These are phyloP conservation scores for Neofusicoccum cordaticola DNA, from an alignment of 2,329 filamentous ascomycete genomes.

Conservation along the genomic window DNA sequence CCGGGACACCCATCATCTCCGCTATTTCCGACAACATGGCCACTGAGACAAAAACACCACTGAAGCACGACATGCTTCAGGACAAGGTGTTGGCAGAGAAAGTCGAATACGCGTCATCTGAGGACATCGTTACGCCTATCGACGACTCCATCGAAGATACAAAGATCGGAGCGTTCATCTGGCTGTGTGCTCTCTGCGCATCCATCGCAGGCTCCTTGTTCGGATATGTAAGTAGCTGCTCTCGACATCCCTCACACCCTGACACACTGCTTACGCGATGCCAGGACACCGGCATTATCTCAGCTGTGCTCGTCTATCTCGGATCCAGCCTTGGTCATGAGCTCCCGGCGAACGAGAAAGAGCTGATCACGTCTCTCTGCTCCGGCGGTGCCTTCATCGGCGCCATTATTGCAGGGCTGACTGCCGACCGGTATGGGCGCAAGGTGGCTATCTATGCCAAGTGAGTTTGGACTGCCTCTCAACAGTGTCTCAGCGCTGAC, in stretches of 20 bases:
- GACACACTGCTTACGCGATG: no score
- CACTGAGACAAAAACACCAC: not conserved
- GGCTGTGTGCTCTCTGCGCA: conserved; percentile 31
- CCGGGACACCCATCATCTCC: not conserved
- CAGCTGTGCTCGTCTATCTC: conserved; percentile 44
- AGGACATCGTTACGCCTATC: conserved; percentile 17
- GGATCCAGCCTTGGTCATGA: conserved; percentile 39
- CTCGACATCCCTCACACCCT: no score
- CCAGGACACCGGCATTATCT: conserved; percentile 45
- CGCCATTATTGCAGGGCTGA: conserved; percentile 30
- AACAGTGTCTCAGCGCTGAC: not conserved
- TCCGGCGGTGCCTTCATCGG: conserved; percentile 50
- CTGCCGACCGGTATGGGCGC: conserved; percentile 38
- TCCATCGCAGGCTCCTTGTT: conserved; percentile 34
- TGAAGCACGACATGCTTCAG: not conserved
- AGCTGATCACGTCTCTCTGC: conserved; percentile 53
- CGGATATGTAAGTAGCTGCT: conserved; percentile 30
- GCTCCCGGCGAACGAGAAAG: conserved; percentile 45
- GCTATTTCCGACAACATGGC: not conserved
- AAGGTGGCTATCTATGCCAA: conserved; percentile 40
- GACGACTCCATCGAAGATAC: conserved; percentile 38
- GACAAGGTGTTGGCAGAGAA: conserved; percentile 8
- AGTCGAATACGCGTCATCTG: conserved; percentile 21
- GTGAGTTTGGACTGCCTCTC: not conserved
- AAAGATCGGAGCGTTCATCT: conserved; percentile 38